phyloP scores from a whole-genome alignment of 2,329 filamentous ascomycete species.

The Periconia digitata region DNA sequence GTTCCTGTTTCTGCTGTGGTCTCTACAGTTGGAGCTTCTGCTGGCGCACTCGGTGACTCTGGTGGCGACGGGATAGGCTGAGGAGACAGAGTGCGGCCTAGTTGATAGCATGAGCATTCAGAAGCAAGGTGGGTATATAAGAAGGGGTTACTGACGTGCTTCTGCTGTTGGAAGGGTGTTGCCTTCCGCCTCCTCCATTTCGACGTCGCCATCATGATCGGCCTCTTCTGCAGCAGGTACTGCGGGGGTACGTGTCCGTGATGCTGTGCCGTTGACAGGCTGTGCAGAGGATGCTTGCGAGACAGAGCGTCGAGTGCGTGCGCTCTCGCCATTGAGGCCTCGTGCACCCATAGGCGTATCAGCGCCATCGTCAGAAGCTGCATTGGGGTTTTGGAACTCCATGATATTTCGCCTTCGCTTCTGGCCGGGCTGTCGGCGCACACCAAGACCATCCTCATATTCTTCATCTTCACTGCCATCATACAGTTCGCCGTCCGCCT shows the following conservation, averaged over 20 bases:
- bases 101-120: background rate
- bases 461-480: constrained; percentile 87
- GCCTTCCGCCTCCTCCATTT: constrained; percentile 35
- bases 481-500: constrained; percentile 72
- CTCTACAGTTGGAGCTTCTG: background rate
- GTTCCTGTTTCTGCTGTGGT: background rate
- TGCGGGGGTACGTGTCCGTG: constrained; percentile 31
- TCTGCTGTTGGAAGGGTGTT: constrained; percentile 14
- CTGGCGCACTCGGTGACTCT: constrained; percentile 26
- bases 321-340: constrained; percentile 35
- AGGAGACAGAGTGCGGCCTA: constrained; percentile 9
- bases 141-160: constrained; percentile 4
- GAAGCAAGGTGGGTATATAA: no score
- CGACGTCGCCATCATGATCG: constrained; percentile 37
- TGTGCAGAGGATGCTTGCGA: constrained; percentile 23
- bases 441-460: constrained; percentile 70
- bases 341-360: constrained; percentile 28
- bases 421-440: constrained; percentile 57
- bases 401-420: constrained; percentile 60
- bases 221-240: constrained; percentile 28
- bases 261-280: constrained; percentile 19
- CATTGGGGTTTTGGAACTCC: constrained; percentile 61
- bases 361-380: constrained; percentile 31
- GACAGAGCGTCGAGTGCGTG: constrained; percentile 30
- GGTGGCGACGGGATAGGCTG: constrained; percentile 15